phyloP scores from a whole-genome alignment of 2,329 filamentous ascomycete species.

The Diaporthe capsici region DNA sequence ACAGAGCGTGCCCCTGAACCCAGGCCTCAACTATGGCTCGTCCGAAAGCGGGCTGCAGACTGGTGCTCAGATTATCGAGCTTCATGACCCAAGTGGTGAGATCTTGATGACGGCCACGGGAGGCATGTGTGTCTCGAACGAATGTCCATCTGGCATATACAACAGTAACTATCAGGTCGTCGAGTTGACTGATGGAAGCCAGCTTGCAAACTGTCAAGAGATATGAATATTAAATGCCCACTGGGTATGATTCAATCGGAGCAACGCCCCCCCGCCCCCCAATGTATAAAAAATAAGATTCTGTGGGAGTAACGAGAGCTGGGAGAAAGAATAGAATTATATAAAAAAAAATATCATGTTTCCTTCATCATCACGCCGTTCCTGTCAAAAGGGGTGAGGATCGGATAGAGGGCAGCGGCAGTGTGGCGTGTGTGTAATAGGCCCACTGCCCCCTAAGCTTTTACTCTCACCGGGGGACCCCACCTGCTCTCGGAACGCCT shows the following conservation, averaged over 20 bases:
- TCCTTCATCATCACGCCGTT: neutral
- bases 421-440: neutral
- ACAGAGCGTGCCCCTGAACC: neutral
- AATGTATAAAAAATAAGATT: neutral
- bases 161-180: neutral
- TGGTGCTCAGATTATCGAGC: neutral
- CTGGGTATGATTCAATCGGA: neutral
- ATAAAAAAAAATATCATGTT: neutral
- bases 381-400: neutral
- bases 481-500: slow-evolving; percentile 14
- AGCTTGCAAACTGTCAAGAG: neutral
- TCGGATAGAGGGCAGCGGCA: too few relatives aligned
- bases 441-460: slow-evolving; percentile 15
- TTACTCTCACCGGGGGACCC: slow-evolving; percentile 8
- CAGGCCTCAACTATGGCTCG: neutral
- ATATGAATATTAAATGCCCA: neutral
- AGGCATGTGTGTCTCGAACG: neutral
- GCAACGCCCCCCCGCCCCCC: neutral
- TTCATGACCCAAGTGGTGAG: neutral
- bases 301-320: neutral
- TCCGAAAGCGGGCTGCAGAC: neutral
- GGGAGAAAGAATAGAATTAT: too few relatives aligned
- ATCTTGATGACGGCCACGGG: neutral
- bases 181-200: neutral
- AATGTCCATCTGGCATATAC: neutral